Evolutionary conservation across 2,329 filamentous ascomycete species (phyloP), one percentile per base, ranked within the genome.

Genomic region (Botrytis medusae): DNA sequence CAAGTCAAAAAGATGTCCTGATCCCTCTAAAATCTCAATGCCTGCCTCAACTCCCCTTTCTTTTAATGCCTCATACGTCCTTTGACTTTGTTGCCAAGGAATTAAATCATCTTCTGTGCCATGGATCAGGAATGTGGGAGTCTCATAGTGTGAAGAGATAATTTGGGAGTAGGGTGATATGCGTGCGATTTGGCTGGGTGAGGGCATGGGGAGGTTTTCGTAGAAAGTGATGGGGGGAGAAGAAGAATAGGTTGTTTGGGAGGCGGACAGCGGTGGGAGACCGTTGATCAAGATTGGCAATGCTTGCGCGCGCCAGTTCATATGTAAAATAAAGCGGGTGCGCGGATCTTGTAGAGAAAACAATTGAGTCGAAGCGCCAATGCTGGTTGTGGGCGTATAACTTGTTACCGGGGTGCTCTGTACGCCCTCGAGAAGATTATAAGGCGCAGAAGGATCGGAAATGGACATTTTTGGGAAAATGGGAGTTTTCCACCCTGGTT

Each of bases 221-320:
- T 29, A 42, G 46, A 29, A 18, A 14, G 65, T 57, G 20, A 42
- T 32, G 4, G 29, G 34, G 29, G 4, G 18, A 25, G 42, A 18
- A 22, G 20, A n/a, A 29, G 42, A 22, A 48, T 20, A 7, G 22
- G 14, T 25, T 32, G 64, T 46, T 2, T 67, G n/a, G 12, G 25
- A 20, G 20, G 25, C 22, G 69, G 10, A 7, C 71, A 64, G 71
- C 22, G 32, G 22, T n/a, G 74, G 75, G 7, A 77, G 72, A 20
- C 76, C 82, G 25, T 77, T 65, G n/a, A 83, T 70, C 1, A 85
- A 74, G 1, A 84, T 76, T 1, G 80, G 83, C 0, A 86, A 76
- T 0, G 79, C 80, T 60, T 82, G 81, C 0, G 78, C 83, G 34
- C 80, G 77, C 83, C 82, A 84, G 75, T 85, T 84, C 79, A 85